Evolutionary conservation across 2,329 filamentous ascomycete genomes (phyloP), one percentile per base, ranked within the genome.

Genomic region (Colletotrichum incanum): DNA sequence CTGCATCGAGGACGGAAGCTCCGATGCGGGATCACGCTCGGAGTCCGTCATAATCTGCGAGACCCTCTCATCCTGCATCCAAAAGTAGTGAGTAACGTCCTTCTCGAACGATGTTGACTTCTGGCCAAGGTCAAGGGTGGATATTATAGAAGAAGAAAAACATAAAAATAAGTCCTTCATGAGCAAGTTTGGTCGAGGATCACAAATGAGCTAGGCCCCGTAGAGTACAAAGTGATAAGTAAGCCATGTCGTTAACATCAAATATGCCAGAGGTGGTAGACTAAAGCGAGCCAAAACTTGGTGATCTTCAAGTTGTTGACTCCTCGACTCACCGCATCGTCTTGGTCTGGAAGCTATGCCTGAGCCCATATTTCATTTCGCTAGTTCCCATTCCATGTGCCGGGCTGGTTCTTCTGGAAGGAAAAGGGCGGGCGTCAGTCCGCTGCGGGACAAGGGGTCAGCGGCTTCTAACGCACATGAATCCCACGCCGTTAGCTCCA

Each of bases 331-430:
- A 67, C 63, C 63, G 63, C 68, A 56, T 67, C 64, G 49, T 52
- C 37, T 59, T 14, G 60, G 50, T 5, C n/a, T 8, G 8, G 52
- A 54, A 6, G 31, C 31, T 2, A 16, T 18, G 8, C 20, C 28
- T 41, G 39, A 37, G 58, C 69, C 65, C 58, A 28, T 64, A 47
- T 54, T 69, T 69, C 69, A 72, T 71, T 55, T 72, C 68, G 49
- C 55, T 26, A 61, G 60, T 41, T 43, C 23, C 20, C 34, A 63
- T 41, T 58, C n/a, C 41, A 49, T 45, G 56, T 62, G 64, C 56
- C 56, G 41, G 56, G 45, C 45, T 45, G 47, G 16, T 47, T 41
- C 49, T 52, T 45, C 18, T 41, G 61, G 23, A 54, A 37, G 18
- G 37, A 66, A 28, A 37, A 23, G 31, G 47, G 49, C 65, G 55